phyloP scores from a whole-genome alignment of 805 yeast species.

The Diddensiella caesifluorescens region DNA sequence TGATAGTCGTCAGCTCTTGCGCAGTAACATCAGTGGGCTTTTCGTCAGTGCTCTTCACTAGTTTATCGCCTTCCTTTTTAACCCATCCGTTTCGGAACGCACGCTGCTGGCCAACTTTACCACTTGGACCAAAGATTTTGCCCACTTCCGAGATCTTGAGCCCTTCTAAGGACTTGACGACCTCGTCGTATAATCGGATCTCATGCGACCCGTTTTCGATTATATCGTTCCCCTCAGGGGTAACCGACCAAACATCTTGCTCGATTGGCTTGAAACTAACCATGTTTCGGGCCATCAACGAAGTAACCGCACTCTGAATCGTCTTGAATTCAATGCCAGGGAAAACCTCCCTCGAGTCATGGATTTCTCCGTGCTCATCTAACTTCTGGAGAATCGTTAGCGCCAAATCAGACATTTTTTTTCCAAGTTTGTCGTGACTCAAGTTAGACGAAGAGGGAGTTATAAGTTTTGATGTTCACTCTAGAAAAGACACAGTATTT shows the following conservation, averaged over 20 bases:
- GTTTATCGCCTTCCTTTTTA: slow-evolving; percentile 74
- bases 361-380: slow-evolving; percentile 53
- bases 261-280: slow-evolving; percentile 68
- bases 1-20: slow-evolving; percentile 52
- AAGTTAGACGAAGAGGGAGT: not conserved
- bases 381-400: slow-evolving; percentile 54
- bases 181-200: slow-evolving; percentile 65
- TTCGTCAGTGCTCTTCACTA: slow-evolving; percentile 47
- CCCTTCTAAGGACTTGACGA: slow-evolving; percentile 68
- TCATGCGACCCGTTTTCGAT: slow-evolving; percentile 85
- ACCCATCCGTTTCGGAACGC: slow-evolving; percentile 99
- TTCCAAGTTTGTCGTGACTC: no score
- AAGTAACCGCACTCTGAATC: slow-evolving; percentile 67
- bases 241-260: slow-evolving; percentile 66
- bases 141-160: slow-evolving; percentile 66
- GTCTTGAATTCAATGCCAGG: slow-evolving; percentile 40
- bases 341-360: slow-evolving; percentile 64
- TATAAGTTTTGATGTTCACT: no score
- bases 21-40: slow-evolving; percentile 66
- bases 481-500: no score
- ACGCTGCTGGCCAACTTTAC: slow-evolving; percentile 91
- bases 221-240: slow-evolving; percentile 78
- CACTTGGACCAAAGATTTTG: slow-evolving; percentile 64
- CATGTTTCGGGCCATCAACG: slow-evolving; percentile 80
- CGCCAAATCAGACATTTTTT: slow-evolving; percentile 24